Conservation (phyloP, 495 filamentous ascomycete genomes). For the Penicillium cinerascens region DNA sequence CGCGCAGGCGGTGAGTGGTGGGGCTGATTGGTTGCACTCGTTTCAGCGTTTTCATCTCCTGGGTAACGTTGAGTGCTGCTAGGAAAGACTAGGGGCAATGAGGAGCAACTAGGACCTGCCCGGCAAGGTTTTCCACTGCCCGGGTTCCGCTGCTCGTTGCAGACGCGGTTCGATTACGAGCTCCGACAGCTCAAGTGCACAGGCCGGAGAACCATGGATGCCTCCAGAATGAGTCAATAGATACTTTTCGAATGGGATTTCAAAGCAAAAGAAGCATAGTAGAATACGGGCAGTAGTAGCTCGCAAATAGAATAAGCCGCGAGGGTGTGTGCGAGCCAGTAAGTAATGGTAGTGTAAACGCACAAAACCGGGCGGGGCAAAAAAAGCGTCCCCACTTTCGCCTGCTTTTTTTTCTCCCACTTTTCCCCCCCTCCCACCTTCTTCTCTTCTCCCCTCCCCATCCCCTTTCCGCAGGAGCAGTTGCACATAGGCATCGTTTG, state of each 20-base stretch:
- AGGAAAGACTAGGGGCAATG: neutral
- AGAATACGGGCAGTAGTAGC: neutral
- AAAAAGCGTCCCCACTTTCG: conserved; percentile 38
- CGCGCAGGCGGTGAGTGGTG: conserved; percentile 8
- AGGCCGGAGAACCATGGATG: conserved; percentile 8
- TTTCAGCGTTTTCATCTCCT: neutral
- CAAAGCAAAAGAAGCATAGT: neutral
- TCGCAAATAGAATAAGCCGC: neutral
- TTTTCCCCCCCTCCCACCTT: conserved; percentile 26
- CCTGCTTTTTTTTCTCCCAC: conserved; percentile 34
- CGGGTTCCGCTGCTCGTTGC: neutral
- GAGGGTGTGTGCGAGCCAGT: neutral
- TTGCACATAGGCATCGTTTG: conserved; percentile 42
- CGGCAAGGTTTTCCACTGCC: neutral
- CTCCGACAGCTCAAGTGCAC: neutral
- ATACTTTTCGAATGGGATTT: neutral
- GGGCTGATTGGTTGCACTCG: conserved; percentile 1
- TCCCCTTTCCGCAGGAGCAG: conserved; percentile 39
- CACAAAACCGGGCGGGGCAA: conserved; percentile 27
- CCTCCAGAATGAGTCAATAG: neutral
- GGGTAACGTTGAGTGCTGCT: neutral
- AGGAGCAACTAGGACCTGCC: neutral
- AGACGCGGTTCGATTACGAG: neutral
- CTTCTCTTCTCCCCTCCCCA: conserved; percentile 24
- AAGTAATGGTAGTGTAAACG: conserved; percentile 7